A percentile compares a stretch with the other conserved stretches of the same genome.
These are phyloP conservation scores for Cladophialophora immunda DNA, from an alignment of 2,329 filamentous ascomycete species.

Conservation along the genomic window DNA sequence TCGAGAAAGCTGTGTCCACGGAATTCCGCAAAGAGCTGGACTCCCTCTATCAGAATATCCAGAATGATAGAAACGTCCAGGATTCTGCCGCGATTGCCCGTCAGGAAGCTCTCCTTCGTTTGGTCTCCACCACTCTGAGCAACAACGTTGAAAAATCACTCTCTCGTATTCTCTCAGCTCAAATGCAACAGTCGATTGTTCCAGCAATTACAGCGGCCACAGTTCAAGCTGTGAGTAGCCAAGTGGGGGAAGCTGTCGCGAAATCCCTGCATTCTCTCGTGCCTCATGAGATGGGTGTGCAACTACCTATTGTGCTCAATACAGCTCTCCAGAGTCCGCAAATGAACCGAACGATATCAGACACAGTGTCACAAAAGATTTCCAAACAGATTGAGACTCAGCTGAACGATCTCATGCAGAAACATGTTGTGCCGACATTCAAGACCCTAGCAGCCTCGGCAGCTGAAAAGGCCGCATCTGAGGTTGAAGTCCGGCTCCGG, in stretches of 20 bases:
- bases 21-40: slow-evolving; percentile 65
- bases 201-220: slow-evolving; percentile 76
- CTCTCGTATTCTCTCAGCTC: slow-evolving; percentile 76
- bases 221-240: slow-evolving; percentile 73
- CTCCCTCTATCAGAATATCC: slow-evolving; percentile 67
- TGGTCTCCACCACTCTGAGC: slow-evolving; percentile 73
- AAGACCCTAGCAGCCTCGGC: slow-evolving; percentile 70
- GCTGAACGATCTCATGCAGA: slow-evolving; percentile 68
- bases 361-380: slow-evolving; percentile 74
- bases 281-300: slow-evolving; percentile 75
- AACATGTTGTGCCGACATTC: slow-evolving; percentile 72
- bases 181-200: slow-evolving; percentile 78
- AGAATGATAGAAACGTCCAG: slow-evolving; percentile 72
- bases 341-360: slow-evolving; percentile 74
- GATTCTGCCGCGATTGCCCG: slow-evolving; percentile 70
- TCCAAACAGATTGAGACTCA: slow-evolving; percentile 74
- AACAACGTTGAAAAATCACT: slow-evolving; percentile 80
- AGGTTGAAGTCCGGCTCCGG: slow-evolving; percentile 70
- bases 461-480: slow-evolving; percentile 71
- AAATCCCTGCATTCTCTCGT: slow-evolving; percentile 71
- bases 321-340: slow-evolving; percentile 77
- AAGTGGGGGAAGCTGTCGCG: slow-evolving; percentile 73
- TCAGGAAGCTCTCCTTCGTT: slow-evolving; percentile 73
- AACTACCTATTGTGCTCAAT: slow-evolving; percentile 72
- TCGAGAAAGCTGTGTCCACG: slow-evolving; percentile 54